These are phyloP conservation scores for Herpotrichia juniperi DNA, from an alignment of 2,329 filamentous ascomycete species.

Conservation along the genomic window DNA sequence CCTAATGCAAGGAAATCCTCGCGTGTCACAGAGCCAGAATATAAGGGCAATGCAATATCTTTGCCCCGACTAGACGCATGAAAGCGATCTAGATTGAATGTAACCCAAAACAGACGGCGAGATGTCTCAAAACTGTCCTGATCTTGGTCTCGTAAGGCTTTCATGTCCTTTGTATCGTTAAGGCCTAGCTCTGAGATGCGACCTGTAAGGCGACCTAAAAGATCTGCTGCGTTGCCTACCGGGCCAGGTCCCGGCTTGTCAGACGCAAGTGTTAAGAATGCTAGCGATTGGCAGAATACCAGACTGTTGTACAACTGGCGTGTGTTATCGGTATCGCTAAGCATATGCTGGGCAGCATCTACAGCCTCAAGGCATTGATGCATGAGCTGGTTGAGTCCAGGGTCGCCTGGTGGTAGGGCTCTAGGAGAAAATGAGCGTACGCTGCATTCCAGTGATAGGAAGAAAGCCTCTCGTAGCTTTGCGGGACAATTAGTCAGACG, in stretches of 20 bases:
- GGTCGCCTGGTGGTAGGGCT: conserved; percentile 31
- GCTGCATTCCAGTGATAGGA: conserved; percentile 39
- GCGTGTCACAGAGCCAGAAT: conserved; percentile 36
- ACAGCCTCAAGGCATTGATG: conserved; percentile 35
- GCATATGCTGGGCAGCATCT: conserved; percentile 34
- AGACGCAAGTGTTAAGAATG: conserved; percentile 39
- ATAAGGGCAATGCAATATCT: conserved; percentile 38
- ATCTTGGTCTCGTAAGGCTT: conserved; percentile 35
- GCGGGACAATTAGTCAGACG: conserved; percentile 41
- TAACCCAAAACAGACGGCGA: conserved; percentile 44
- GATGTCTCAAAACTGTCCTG: conserved; percentile 34
- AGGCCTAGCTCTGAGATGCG: conserved; percentile 37
- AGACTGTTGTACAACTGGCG: conserved; percentile 39
- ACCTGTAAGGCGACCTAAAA: conserved; percentile 39
- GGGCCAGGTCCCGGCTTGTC: conserved; percentile 36
- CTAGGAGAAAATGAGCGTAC: conserved; percentile 39
- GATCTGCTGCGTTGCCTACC: conserved; percentile 33
- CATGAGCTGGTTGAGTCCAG: conserved; percentile 32
- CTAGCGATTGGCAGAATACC: conserved; percentile 40
- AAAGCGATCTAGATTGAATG: conserved; percentile 46
- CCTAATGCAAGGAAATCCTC: conserved; percentile 39
- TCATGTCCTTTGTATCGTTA: conserved; percentile 35
- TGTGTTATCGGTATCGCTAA: conserved; percentile 32
- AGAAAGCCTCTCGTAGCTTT: conserved; percentile 44
- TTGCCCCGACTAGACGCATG: conserved; percentile 42